A percentile compares a stretch with the other conserved stretches of the same genome.
These are phyloP conservation scores for Fusarium falciforme DNA, from an alignment of 2,329 filamentous ascomycete species.

Conservation along the genomic window DNA sequence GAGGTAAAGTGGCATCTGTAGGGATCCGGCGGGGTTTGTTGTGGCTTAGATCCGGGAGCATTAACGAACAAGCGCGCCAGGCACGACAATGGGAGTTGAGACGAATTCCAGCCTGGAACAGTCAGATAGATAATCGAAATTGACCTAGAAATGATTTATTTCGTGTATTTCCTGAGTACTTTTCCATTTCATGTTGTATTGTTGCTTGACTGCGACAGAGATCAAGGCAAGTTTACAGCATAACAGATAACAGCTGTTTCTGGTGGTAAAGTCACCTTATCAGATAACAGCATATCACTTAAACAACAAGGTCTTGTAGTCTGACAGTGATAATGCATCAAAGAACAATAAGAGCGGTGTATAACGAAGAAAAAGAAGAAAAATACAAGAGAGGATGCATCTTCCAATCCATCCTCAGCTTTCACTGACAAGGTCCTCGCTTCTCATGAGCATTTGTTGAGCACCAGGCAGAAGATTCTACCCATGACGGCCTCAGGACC, in stretches of 20 bases:
- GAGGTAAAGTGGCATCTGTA: conserved; percentile 38
- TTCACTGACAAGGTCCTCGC: neutral
- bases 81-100: neutral
- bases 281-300: neutral
- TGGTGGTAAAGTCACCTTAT: neutral
- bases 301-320: neutral
- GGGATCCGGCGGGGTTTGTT: conserved; percentile 11
- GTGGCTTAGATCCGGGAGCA: neutral
- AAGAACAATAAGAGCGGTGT: neutral
- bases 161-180: neutral
- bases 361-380: neutral
- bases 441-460: neutral
- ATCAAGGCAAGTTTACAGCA: neutral
- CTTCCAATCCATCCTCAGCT: neutral
- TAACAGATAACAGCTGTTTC: neutral
- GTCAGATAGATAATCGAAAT: neutral
- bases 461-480: neutral
- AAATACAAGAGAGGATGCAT: neutral
- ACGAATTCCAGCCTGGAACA: neutral
- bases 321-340: neutral
- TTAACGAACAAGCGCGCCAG: neutral
- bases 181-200: neutral
- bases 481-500: neutral
- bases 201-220: no score
- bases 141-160: neutral